Evolutionary conservation across 441 rosid genomes (phyloP).

Genomic region (Theobroma grandiflorum): DNA sequence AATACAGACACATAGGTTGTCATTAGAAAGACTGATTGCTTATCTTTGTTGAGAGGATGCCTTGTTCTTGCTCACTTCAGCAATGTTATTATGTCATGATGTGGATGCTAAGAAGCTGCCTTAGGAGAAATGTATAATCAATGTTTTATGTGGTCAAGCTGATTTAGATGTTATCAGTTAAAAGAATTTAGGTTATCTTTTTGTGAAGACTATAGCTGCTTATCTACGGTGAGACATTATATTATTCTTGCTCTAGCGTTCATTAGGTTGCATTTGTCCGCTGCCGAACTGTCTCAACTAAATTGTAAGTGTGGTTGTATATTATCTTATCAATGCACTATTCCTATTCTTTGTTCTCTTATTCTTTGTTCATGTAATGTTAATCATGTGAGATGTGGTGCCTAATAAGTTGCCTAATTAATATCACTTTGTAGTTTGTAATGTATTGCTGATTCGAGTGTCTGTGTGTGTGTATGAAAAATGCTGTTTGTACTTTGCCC

Average conservation of each 20-base stretch:
- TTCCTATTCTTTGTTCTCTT: background rate
- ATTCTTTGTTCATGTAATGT: background rate
- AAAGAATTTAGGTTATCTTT: background rate
- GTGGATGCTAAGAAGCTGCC: background rate
- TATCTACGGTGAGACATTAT: background rate
- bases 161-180: background rate
- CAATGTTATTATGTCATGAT: background rate
- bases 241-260: background rate
- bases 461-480: too few species aligned
- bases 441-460: background rate
- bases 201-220: background rate
- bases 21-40: background rate
- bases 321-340: background rate
- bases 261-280: background rate
- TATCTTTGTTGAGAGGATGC: background rate
- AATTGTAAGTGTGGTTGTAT: background rate
- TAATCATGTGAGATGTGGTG: background rate
- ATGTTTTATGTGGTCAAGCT: background rate
- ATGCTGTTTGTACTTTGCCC: too few species aligned
- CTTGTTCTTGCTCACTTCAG: background rate
- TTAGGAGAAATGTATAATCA: background rate
- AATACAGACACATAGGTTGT: background rate
- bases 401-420: background rate
- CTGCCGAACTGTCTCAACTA: constrained; percentile 7
- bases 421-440: background rate